Evolutionary conservation across 176 grass and related monocot genomes (phyloP).

Genomic region (Carex myosuroides): DNA sequence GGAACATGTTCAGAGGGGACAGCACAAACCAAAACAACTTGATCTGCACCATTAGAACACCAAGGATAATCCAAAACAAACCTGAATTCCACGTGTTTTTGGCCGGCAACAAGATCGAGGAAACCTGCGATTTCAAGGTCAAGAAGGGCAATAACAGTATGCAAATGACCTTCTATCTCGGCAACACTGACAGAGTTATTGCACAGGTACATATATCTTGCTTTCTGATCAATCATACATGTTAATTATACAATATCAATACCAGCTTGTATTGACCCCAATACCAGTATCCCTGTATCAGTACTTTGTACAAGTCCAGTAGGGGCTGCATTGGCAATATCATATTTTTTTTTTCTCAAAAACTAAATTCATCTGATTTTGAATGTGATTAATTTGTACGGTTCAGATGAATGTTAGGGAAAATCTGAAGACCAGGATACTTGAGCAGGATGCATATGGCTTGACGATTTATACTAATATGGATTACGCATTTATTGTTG

Average conservation of each 20-base stretch:
- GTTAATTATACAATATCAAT: no score
- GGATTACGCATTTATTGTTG: conserved; percentile 41
- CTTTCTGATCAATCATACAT: neutral
- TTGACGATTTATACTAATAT: conserved; percentile 29
- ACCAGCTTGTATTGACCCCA: no score
- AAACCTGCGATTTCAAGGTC: conserved; percentile 36
- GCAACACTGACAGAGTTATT: conserved; percentile 17
- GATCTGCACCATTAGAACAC: conserved; percentile 36
- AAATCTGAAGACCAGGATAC: conserved; percentile 1
- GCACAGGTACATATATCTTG: conserved; percentile 15
- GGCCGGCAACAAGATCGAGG: conserved; percentile 20
- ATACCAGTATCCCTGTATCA: no score
- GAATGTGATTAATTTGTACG: neutral
- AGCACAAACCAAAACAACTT: conserved; percentile 27
- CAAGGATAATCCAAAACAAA: conserved; percentile 20
- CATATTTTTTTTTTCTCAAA: no score
- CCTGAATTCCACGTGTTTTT: conserved; percentile 42
- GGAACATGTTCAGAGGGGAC: conserved; percentile 41
- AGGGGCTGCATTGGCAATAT: no score
- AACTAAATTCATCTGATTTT: neutral
- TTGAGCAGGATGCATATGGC: conserved; percentile 27
- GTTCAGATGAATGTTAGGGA: conserved; percentile 13
- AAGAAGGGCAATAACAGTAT: conserved; percentile 33
- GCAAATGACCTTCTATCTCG: conserved; percentile 16
- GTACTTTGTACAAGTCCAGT: no score